Percentiles rank a stretch among this genome's conserved stretches.
These are phyloP conservation scores for Tagetes patula DNA, from an alignment of 129 eudicot genomes.

Conservation along the genomic window DNA sequence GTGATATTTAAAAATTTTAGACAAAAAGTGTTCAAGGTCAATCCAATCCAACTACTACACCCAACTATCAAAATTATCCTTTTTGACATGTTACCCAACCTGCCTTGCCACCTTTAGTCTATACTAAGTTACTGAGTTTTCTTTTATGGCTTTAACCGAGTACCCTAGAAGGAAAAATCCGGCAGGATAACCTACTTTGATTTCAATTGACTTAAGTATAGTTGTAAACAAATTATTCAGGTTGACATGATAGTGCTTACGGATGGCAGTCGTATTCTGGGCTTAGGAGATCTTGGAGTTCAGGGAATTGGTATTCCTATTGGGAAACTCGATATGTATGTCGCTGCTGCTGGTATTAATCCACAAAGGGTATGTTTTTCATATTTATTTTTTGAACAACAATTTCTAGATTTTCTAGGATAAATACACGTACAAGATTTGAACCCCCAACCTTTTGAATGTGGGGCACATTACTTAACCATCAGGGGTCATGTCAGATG, in stretches of 20 bases:
- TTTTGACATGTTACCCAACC: background rate
- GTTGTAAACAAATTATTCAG: conserved; percentile 11
- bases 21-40: background rate
- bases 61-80: background rate
- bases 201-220: background rate
- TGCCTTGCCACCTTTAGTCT: background rate
- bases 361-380: conserved; percentile 16
- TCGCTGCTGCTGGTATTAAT: conserved; percentile 15
- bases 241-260: conserved; percentile 25
- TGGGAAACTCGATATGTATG: conserved; percentile 19
- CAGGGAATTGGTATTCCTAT: conserved; percentile 14
- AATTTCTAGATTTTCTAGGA: too few relatives aligned
- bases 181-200: background rate
- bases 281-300: conserved; percentile 24
- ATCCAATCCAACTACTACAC: background rate
- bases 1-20: background rate
- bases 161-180: background rate
- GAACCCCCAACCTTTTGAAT: too few relatives aligned
- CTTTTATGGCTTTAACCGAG: background rate
- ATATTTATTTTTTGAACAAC: background rate
- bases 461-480: too few relatives aligned
- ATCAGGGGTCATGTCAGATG: background rate
- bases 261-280: conserved; percentile 18
- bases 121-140: background rate
- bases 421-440: too few relatives aligned